These are phyloP conservation scores for Pedinophyceae sp. DNA, from an alignment of 139 green algal species.

Conservation along the genomic window DNA sequence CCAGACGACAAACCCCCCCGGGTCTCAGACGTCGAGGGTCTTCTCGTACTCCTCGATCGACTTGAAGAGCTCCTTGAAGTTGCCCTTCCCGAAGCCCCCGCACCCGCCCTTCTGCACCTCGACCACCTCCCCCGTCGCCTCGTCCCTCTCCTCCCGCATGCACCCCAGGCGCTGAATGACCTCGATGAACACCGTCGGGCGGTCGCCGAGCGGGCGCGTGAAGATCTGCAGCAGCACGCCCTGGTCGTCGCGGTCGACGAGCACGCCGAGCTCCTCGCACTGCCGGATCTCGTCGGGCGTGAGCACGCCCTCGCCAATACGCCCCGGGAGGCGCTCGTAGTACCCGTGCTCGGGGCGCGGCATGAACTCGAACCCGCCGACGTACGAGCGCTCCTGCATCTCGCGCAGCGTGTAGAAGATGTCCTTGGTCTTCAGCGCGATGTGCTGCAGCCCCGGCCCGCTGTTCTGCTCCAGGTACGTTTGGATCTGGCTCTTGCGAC, in stretches of 20 bases:
- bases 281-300: conserved; percentile 43
- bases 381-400: conserved; percentile 31
- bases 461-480: conserved; percentile 98
- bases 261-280: conserved; percentile 78
- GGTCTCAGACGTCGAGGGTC: conserved; percentile 15
- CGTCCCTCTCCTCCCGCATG: conserved; percentile 21
- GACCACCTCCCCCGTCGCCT: conserved; percentile 6
- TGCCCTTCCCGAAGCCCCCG: conserved; percentile 96
- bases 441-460: conserved; percentile 87
- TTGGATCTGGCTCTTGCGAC: conserved; percentile 56
- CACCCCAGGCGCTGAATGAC: conserved; percentile 95
- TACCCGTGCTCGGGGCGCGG: conserved; percentile 59
- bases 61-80: conserved; percentile 92
- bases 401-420: conserved; percentile 74
- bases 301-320: conserved; percentile 48
- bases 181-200: conserved; percentile 94
- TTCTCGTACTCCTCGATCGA: conserved; percentile 57
- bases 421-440: conserved; percentile 89
- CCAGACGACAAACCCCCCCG: too few species aligned
- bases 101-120: conserved; percentile 75
- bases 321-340: conserved; percentile 48
- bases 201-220: conserved; percentile 63
- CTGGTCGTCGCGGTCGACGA: conserved; percentile 88
- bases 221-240: conserved; percentile 87
- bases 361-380: conserved; percentile 72